These are phyloP conservation scores for Aspergillus pseudonomiae DNA, from an alignment of 2,329 filamentous ascomycete species.

Conservation along the genomic window DNA sequence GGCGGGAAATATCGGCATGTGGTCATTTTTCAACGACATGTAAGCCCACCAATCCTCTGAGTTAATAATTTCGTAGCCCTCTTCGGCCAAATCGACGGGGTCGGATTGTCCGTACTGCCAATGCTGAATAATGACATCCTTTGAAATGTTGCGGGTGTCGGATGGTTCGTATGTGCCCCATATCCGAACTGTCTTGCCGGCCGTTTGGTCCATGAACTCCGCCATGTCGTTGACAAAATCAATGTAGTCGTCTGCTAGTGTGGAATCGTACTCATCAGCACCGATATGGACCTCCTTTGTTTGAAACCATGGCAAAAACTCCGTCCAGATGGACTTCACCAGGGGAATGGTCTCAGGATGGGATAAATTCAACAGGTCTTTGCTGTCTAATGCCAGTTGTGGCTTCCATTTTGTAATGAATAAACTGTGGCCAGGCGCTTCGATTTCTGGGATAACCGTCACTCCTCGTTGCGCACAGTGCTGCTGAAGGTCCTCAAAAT, in stretches of 20 bases:
- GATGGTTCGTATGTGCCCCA: slow-evolving; percentile 60
- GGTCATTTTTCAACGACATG: slow-evolving; percentile 59
- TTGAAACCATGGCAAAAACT: slow-evolving; percentile 60
- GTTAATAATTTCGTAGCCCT: slow-evolving; percentile 56
- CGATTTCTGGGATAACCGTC: slow-evolving; percentile 63
- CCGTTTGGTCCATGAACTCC: slow-evolving; percentile 45
- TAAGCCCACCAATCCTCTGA: slow-evolving; percentile 60
- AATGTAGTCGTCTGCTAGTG: slow-evolving; percentile 54
- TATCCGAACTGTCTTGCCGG: slow-evolving; percentile 54
- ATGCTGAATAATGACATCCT: slow-evolving; percentile 57
- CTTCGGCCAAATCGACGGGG: slow-evolving; percentile 49
- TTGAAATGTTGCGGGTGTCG: slow-evolving; percentile 43
- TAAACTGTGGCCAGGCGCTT: slow-evolving; percentile 61
- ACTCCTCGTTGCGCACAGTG: slow-evolving; percentile 59
- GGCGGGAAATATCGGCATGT: slow-evolving; percentile 53
- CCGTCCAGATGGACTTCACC: slow-evolving; percentile 58
- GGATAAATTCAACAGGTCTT: slow-evolving; percentile 59
- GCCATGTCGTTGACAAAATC: slow-evolving; percentile 58
- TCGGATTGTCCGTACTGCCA: slow-evolving; percentile 60
- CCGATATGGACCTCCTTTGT: slow-evolving; percentile 60
- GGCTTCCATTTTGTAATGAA: slow-evolving; percentile 63
- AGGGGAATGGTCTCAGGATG: slow-evolving; percentile 58
- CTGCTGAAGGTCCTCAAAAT: slow-evolving; percentile 57
- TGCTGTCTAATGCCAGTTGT: slow-evolving; percentile 53
- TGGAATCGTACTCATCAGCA: slow-evolving; percentile 58